Percentiles rank a stretch among this genome's conserved stretches.
phyloP scores from a whole-genome alignment of 768 basidiomycete genomes.

The Boletus eberwhitei region DNA sequence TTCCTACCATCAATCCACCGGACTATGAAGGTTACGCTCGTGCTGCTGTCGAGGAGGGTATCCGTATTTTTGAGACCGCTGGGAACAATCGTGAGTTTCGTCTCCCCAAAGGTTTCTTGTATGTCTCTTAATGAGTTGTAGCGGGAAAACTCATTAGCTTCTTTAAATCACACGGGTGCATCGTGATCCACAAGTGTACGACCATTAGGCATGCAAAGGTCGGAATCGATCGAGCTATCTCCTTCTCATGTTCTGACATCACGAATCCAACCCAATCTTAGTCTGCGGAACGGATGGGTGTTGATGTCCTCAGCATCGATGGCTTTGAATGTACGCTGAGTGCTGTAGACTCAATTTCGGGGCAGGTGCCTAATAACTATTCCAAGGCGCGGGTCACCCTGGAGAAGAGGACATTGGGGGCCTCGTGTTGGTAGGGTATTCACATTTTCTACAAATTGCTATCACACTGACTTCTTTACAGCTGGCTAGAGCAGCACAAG shows the following conservation, averaged over 20 bases:
- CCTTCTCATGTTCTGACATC: constrained; percentile 25
- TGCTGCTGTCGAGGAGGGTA: constrained; percentile 81
- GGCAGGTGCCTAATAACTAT: constrained; percentile 5
- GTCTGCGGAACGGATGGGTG: constrained; percentile 71
- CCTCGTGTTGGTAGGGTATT: constrained; percentile 61
- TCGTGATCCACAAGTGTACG: constrained; percentile 90
- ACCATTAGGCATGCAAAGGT: constrained; percentile 84
- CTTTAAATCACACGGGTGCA: constrained; percentile 74
- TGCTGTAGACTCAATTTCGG: background rate
- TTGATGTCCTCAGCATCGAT: constrained; percentile 87
- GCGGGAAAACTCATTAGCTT: constrained; percentile 76
- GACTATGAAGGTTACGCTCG: constrained; percentile 84
- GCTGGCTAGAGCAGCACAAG: constrained; percentile 84
- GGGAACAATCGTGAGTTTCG: constrained; percentile 75
- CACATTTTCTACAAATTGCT: background rate
- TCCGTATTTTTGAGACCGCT: constrained; percentile 90
- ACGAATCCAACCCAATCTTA: constrained; percentile 12
- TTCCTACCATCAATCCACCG: constrained; percentile 87
- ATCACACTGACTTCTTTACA: constrained; percentile 26
- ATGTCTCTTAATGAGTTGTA: constrained; percentile 25
- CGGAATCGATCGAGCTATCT: background rate
- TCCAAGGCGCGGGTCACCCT: constrained; percentile 85
- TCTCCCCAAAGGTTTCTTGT: background rate
- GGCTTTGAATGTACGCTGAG: constrained; percentile 76
- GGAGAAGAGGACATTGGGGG: constrained; percentile 94